A percentile compares a stretch with the other conserved stretches of the same genome.
These are phyloP conservation scores for Neonectria faginata DNA, from an alignment of 2,329 filamentous ascomycete genomes.

Conservation along the genomic window DNA sequence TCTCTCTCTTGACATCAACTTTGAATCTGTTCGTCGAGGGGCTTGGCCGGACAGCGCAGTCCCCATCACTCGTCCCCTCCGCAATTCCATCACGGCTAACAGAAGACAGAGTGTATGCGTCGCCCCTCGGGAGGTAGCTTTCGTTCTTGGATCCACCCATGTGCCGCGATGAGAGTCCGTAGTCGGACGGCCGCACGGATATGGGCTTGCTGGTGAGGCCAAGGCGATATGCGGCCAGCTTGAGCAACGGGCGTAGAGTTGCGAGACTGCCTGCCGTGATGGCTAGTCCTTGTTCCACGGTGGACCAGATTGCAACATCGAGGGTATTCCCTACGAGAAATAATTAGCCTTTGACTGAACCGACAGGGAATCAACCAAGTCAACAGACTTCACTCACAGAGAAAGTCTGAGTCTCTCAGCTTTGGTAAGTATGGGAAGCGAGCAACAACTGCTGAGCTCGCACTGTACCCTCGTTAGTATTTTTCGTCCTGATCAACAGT, in stretches of 20 bases:
- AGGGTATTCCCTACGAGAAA: constrained; percentile 48
- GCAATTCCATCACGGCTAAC: constrained; percentile 13
- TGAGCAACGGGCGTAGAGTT: constrained; percentile 56
- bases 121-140: constrained; percentile 16
- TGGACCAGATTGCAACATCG: constrained; percentile 60
- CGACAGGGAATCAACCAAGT: not conserved
- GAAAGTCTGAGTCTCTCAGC: constrained; percentile 53
- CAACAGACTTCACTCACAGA: constrained; percentile 46
- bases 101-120: constrained; percentile 32
- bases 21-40: constrained; percentile 7
- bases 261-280: constrained; percentile 58
- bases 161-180: constrained; percentile 2
- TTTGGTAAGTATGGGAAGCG: constrained; percentile 51
- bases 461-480: constrained; percentile 42
- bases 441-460: constrained; percentile 54
- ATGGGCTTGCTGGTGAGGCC: constrained; percentile 35
- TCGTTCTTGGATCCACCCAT: constrained; percentile 36
- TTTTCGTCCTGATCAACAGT: too few relatives aligned
- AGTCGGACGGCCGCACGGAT: constrained; percentile 28
- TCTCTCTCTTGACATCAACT: constrained; percentile 27
- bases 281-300: constrained; percentile 57
- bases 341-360: not conserved
- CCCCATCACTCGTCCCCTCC: not conserved
- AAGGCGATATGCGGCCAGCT: constrained; percentile 31
- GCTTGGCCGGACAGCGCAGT: not conserved